Evolutionary conservation across 495 filamentous ascomycete species (phyloP).

Genomic region (Trichoderma virens): DNA sequence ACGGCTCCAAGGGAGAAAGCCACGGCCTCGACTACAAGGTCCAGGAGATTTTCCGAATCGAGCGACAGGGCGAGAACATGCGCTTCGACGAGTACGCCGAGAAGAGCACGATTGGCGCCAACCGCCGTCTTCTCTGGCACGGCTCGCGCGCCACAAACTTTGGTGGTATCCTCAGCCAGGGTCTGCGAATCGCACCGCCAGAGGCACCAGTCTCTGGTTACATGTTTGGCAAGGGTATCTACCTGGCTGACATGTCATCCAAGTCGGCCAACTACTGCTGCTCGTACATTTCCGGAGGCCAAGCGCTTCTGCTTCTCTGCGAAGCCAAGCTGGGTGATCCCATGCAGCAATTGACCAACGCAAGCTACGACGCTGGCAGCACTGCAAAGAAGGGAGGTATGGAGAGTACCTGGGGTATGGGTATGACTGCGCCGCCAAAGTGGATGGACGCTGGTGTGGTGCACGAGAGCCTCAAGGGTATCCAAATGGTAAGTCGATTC

Average conservation of each 20-base stretch:
- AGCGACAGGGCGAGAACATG: slow-evolving; percentile 63
- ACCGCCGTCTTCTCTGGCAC: slow-evolving; percentile 78
- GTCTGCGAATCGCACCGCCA: slow-evolving; percentile 78
- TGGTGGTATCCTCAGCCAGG: slow-evolving; percentile 74
- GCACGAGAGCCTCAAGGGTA: slow-evolving; percentile 52
- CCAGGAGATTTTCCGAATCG: slow-evolving; percentile 76
- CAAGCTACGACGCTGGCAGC: slow-evolving; percentile 54
- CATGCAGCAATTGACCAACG: slow-evolving; percentile 47
- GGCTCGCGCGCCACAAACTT: slow-evolving; percentile 74
- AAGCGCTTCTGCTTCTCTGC: slow-evolving; percentile 60
- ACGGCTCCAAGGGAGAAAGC: slow-evolving; percentile 52
- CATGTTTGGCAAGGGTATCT: slow-evolving; percentile 83
- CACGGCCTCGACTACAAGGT: slow-evolving; percentile 53
- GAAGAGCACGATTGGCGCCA: slow-evolving; percentile 22
- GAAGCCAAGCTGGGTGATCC: slow-evolving; percentile 72
- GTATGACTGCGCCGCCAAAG: slow-evolving; percentile 46
- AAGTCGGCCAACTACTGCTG: slow-evolving; percentile 72
- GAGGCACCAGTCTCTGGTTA: slow-evolving; percentile 74
- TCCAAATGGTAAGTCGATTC: slow-evolving; percentile 49
- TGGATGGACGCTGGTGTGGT: slow-evolving; percentile 74
- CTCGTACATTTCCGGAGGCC: slow-evolving; percentile 33
- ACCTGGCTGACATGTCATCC: slow-evolving; percentile 74
- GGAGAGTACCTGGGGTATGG: slow-evolving; percentile 60
- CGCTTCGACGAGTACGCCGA: slow-evolving; percentile 54
- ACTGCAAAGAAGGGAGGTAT: slow-evolving; percentile 51